phyloP scores from a whole-genome alignment of 1,139 yeast species.

The Suhomyces yuchorum region DNA sequence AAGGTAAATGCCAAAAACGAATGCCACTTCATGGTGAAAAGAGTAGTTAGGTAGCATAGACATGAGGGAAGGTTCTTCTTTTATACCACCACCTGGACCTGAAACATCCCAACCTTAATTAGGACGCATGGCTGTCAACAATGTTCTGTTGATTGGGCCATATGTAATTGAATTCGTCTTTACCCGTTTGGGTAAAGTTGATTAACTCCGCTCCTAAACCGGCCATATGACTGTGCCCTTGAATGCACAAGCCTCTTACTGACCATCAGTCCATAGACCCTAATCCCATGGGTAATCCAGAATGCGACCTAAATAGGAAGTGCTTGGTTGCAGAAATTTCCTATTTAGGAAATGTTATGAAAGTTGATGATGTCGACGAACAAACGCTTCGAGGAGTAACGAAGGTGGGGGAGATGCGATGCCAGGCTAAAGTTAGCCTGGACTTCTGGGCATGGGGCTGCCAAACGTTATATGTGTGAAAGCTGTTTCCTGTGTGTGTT shows the following conservation, averaged over 20 bases:
- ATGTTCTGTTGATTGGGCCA: background rate
- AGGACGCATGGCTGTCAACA: background rate
- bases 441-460: no score
- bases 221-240: background rate
- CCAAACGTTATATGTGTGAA: no score
- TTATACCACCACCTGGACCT: no score
- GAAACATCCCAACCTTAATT: no score
- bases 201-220: background rate
- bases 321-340: background rate
- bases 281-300: background rate
- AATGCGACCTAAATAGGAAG: background rate
- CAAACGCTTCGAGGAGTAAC: background rate
- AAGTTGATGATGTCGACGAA: background rate
- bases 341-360: background rate
- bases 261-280: background rate
- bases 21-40: slow-evolving; percentile 1
- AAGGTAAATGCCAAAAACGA: slow-evolving; percentile 1
- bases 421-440: no score
- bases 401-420: no score
- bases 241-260: background rate
- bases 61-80: no score
- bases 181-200: background rate
- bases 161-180: background rate
- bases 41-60: background rate
- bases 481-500: no score